Evolutionary conservation across 306 rosid genomes (phyloP), one percentile per base, ranked within the genome.

Genomic region (Carpinus viminea): DNA sequence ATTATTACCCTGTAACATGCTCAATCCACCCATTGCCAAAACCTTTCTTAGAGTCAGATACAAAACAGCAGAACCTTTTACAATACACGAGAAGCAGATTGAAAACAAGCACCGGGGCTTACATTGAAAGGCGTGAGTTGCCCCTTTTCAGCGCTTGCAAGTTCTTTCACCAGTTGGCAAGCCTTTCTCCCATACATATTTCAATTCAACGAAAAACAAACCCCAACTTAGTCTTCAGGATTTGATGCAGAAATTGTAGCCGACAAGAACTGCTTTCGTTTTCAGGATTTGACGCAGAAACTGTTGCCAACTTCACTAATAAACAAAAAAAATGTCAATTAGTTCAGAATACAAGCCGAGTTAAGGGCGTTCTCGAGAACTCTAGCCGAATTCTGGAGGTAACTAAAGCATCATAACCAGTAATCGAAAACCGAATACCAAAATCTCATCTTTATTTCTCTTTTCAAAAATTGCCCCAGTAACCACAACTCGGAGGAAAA

Each of bases 341-440:
- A 83, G 93, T 80, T 83, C 96, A 13, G 90, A 85, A 74, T 84
- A 96, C 91, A 2, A 91, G 93, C 92, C 87, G 91, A 88, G 87
- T 96, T 78, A 85, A 98, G 82, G 99, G 98, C 71, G 91, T 93
- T 55, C 93, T 89, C 15, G 99, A 96, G 83, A 96, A 96, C 89
- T 87, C 99, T 74, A 90, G 75, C 88, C 84, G 90, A 85, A 93
- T 96, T 83, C 89, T 90, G 21, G 90, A 90, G 98, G 98, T 89
- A 82, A 81, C 56, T 43, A 31, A 68, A 26, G 51, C 72, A 38
- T 41, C 51, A 18, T 68, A 9, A 31, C 34, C 34, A 31, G 34
- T 31, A 31, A 31, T 31, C 34, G 34, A 31, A 31, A 31, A 31
- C 34, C 34, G 2, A 31, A 31, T 31, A 31, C 34, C 34, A 31